phyloP scores from a whole-genome alignment of 352 stramenopile species.

The Pythium sp. region DNA sequence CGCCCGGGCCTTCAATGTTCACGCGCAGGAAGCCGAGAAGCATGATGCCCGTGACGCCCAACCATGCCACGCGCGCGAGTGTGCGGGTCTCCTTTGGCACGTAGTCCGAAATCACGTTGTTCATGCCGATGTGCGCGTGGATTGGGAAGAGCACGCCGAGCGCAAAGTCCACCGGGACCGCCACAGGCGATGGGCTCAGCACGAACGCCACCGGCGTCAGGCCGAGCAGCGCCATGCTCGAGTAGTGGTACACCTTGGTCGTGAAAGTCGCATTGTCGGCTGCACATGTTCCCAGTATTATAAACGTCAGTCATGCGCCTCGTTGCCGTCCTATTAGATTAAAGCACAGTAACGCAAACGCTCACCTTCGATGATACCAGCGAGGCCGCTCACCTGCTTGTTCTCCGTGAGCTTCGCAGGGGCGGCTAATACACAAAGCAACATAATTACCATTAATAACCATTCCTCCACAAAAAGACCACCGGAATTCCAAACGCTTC shows the following conservation, averaged over 20 bases:
- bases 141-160: slow-evolving; percentile 84
- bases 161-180: slow-evolving; percentile 71
- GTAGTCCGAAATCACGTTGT: slow-evolving; percentile 94
- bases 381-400: slow-evolving; percentile 65
- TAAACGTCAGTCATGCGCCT: neutral
- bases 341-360: neutral
- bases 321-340: neutral
- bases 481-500: slow-evolving; percentile 18
- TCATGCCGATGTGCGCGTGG: slow-evolving; percentile 93
- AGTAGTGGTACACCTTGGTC: slow-evolving; percentile 65
- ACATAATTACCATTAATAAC: neutral
- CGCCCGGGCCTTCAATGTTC: slow-evolving; percentile 78
- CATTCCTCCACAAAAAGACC: slow-evolving; percentile 15
- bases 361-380: slow-evolving; percentile 68
- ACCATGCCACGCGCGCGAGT: slow-evolving; percentile 57
- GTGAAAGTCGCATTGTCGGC: slow-evolving; percentile 72
- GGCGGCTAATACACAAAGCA: slow-evolving; percentile 25
- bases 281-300: slow-evolving; percentile 16
- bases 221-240: slow-evolving; percentile 50
- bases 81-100: slow-evolving; percentile 78
- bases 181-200: slow-evolving; percentile 70
- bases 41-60: slow-evolving; percentile 78
- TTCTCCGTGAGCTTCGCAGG: slow-evolving; percentile 79
- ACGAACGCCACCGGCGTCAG: slow-evolving; percentile 70
- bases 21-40: slow-evolving; percentile 81